Base-by-base conservation (phyloP, 148 eudicot genomes). In the Pharnaceum exiguum region DNA sequence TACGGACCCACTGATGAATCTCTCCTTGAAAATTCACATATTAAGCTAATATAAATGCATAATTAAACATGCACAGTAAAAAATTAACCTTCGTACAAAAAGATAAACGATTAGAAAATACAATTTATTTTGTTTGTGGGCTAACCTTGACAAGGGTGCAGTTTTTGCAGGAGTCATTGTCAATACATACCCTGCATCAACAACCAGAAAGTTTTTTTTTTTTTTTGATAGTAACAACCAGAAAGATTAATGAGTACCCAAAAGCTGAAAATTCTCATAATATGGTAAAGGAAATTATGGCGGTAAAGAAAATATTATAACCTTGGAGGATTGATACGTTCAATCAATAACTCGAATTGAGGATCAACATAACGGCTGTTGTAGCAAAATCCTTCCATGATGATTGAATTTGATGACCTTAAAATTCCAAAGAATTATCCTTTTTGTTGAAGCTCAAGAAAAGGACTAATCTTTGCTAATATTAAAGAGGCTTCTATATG, bases 61-160 rank as follows among this genome's bases (percentile, higher is more conserved):
- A 10, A 59, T 28, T 18, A 50, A 16, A 28, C 31, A 16, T 36
- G 18, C n/a, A n/a, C n/a, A n/a, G 31, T 38, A 42, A 13, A 59
- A 16, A 2, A 0, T 7, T 33, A 5, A 23, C 22, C 16, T 8
- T 3, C 24, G 2, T 2, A 15, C 23, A 5, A 2, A 59, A 29
- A n/a, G 0, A 10, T 30, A 36, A 40, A 58, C 11, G 32, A 39
- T 38, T 1, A 21, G 21, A 5, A 16, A 12, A 49, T 40, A 9
- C 25, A 42, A 40, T 3, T 7, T n/a, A 4, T 4, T 35, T 37
- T 16, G 23, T 26, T 10, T 62, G 13, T 19, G 22, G 22, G 46
- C 82, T 72, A 38, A 90, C 97, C 95, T 84, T 87, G 44, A 90
- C 84, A 65, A 90, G 83, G 12, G 95, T 87, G 76, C 89, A 87